A percentile compares a stretch with the other conserved stretches of the same genome.
Evolutionary conservation across 805 yeast genomes (phyloP).

Genomic region (Zygoascus flipseniorum): DNA sequence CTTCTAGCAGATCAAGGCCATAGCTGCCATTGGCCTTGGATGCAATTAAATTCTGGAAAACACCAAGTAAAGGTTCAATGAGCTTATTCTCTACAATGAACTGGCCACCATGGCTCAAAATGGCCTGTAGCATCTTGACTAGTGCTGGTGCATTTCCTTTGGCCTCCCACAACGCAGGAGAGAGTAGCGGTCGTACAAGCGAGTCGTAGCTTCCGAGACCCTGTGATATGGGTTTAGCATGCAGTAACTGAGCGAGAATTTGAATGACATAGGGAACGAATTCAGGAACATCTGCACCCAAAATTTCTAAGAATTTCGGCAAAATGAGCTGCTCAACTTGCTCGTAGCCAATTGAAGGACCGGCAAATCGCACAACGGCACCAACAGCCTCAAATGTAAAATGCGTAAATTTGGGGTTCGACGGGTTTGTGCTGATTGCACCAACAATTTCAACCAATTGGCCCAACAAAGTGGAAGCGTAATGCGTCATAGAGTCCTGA

Average conservation of each 20-base stretch:
- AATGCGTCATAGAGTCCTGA: constrained; percentile 36
- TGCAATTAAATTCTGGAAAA: constrained; percentile 88
- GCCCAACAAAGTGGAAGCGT: constrained; percentile 37
- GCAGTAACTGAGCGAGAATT: constrained; percentile 71
- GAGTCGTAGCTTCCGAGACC: constrained; percentile 51
- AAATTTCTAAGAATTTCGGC: constrained; percentile 56
- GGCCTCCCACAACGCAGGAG: constrained; percentile 91
- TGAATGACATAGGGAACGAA: constrained; percentile 91
- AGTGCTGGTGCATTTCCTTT: constrained; percentile 92
- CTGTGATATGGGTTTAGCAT: constrained; percentile 40
- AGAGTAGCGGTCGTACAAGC: constrained; percentile 69
- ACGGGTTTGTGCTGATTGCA: constrained; percentile 77
- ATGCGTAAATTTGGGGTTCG: constrained; percentile 90
- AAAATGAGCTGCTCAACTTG: constrained; percentile 45
- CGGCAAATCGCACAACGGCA: constrained; percentile 51
- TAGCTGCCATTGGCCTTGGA: constrained; percentile 71
- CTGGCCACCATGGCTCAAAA: constrained; percentile 38
- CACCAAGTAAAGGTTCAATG: constrained; percentile 79
- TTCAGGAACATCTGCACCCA: constrained; percentile 84
- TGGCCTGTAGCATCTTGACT: constrained; percentile 65
- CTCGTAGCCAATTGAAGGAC: constrained; percentile 28
- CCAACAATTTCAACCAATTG: constrained; percentile 64
- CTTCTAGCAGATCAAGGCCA: constrained; percentile 80
- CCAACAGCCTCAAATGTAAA: constrained; percentile 85
- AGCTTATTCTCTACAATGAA: constrained; percentile 35